These are phyloP conservation scores for Ceratocystis albifundus DNA, from an alignment of 2,329 filamentous ascomycete species.

Conservation along the genomic window DNA sequence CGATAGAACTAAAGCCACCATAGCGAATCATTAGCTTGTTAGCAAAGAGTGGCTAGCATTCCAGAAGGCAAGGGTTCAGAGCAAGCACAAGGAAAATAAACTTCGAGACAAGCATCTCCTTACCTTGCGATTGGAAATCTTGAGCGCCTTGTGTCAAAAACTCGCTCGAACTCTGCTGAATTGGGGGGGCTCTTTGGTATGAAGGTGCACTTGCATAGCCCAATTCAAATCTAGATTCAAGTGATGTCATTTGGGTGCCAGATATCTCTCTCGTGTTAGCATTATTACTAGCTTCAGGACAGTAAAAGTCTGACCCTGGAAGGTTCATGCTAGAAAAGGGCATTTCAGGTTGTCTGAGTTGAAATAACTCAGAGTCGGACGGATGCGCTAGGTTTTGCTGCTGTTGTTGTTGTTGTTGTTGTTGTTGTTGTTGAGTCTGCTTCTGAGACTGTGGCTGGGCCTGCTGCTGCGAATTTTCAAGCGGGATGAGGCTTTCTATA, in stretches of 20 bases:
- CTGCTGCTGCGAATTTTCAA: too few species aligned
- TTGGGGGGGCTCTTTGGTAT: not conserved
- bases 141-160: not conserved
- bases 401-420: not conserved
- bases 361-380: not conserved
- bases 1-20: not conserved
- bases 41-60: not conserved
- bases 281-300: not conserved
- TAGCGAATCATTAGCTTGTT: not conserved
- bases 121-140: not conserved
- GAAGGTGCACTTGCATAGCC: conserved; percentile 7
- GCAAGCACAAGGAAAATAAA: not conserved
- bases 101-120: not conserved
- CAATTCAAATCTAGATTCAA: not conserved
- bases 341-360: not conserved
- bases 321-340: not conserved
- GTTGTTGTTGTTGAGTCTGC: not conserved
- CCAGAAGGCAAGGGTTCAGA: too few species aligned
- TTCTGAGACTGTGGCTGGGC: not conserved
- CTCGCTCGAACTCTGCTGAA: not conserved
- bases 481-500: not conserved
- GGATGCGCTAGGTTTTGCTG: not conserved
- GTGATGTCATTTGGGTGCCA: not conserved
- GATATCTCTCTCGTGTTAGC: not conserved
- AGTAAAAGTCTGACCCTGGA: not conserved